Evolutionary conservation across 2,329 filamentous ascomycete genomes (phyloP).

Genomic region (Leptographium radiaticola): DNA sequence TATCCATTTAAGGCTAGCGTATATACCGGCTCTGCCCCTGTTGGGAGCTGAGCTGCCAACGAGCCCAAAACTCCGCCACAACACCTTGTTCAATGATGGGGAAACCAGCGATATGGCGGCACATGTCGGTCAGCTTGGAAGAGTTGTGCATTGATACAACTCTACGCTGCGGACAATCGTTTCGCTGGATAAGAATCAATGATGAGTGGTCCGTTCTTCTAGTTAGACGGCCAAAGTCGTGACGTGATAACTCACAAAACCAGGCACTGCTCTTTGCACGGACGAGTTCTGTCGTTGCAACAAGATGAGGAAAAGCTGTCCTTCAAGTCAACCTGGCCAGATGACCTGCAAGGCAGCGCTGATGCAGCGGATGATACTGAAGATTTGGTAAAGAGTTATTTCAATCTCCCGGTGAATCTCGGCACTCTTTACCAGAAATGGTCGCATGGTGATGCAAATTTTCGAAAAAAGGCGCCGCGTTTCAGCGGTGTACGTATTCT

Average conservation of each 20-base stretch:
- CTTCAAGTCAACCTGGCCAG: constrained; percentile 57
- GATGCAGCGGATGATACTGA: constrained; percentile 51
- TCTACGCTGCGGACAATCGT: constrained; percentile 88
- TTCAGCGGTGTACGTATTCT: constrained; percentile 89
- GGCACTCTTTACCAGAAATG: constrained; percentile 70
- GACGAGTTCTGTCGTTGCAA: constrained; percentile 70
- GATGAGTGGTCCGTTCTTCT: constrained; percentile 58
- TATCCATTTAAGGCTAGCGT: background rate
- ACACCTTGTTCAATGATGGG: background rate
- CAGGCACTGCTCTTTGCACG: constrained; percentile 72
- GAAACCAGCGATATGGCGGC: constrained; percentile 55
- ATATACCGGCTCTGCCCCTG: background rate
- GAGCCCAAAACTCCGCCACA: background rate
- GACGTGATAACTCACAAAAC: background rate
- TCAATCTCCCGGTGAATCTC: constrained; percentile 73
- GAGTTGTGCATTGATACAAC: constrained; percentile 94
- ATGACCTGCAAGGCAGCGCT: background rate
- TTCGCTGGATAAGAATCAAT: constrained; percentile 79
- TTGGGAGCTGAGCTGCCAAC: background rate
- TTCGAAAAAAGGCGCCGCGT: constrained; percentile 70
- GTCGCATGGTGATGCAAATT: constrained; percentile 76
- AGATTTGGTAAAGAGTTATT: constrained; percentile 66
- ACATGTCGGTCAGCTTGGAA: constrained; percentile 65
- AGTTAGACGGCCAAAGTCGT: no score
- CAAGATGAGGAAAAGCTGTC: constrained; percentile 71